Base-by-base conservation (phyloP, 371 early-diverging fungal genomes). In the Gilbertella persicaria region DNA sequence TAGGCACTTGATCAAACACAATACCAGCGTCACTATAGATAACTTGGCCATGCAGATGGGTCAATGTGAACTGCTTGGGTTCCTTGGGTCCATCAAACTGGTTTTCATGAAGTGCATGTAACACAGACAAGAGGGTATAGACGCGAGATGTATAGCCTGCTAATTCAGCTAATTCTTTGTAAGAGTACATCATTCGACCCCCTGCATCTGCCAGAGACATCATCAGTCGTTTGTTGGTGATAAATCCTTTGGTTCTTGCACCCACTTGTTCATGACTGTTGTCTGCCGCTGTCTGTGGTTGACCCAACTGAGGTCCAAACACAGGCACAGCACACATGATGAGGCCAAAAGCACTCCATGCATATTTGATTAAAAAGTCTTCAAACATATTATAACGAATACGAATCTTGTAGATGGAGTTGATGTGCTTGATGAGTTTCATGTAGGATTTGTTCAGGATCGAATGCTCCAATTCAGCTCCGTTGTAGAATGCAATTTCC, bases 301-400 rank as follows among this genome's bases (percentile, higher is more conserved):
- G 55, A 19, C 66, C 60, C 17, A 77, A 59, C n/a, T 69, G 69
- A 20, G 86, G 86, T 58, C 89, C 78, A 67, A 95, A 93, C 17
- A 91, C 91, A 5, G 95, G 95, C 9, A 92, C 74, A 20, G 90
- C 86, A 58, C 91, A 90, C 50, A 91, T 71, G 14, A 84, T 69
- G 40, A 90, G 63, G 16, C 89, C 89, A 46, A 87, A 70, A 4
- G 86, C 84, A 43, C 83, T 78, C 88, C 88, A 89, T 19, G 78
- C 83, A 60, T 88, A 87, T 65, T 88, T 93, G 75, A 95, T 91
- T 55, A 93, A 77, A 58, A 92, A 93, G 60, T 93, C 95, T 62
- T 95, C 95, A 73, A 93, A 80, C 91, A 92, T 91, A 46, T 89
- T 84, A 76, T 95, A 91, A 54, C 85, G 83, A 50, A 95, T 88